Conservation (phyloP, 768 basidiomycete species). For the Clitopilus hobsonii region DNA sequence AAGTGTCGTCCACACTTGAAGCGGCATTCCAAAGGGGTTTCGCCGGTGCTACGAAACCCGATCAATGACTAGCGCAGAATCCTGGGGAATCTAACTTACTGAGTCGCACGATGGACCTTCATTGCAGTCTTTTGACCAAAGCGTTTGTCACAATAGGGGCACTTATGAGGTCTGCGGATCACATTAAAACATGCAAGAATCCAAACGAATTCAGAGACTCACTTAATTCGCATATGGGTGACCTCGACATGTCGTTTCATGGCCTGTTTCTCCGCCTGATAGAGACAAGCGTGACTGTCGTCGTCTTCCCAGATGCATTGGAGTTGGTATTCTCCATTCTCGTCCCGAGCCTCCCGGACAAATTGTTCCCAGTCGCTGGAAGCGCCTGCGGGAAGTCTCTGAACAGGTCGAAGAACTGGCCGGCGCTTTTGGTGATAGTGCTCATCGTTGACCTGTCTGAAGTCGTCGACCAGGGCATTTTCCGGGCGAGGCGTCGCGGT, state of each 20-base stretch:
- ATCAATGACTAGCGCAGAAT: background rate
- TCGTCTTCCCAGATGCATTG: background rate
- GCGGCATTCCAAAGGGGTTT: conserved; percentile 11
- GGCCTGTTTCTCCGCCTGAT: conserved; percentile 16
- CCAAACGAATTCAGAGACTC: background rate
- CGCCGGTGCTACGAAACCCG: conserved; percentile 13
- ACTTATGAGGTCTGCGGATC: background rate
- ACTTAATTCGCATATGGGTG: conserved; percentile 17
- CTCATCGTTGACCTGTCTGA: background rate
- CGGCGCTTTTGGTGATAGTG: background rate
- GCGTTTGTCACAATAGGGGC: background rate
- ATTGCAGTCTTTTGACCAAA: conserved; percentile 15
- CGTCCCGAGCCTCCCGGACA: background rate
- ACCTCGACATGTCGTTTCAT: conserved; percentile 20
- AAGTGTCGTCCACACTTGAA: conserved; percentile 12
- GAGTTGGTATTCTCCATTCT: background rate
- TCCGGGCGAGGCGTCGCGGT: too few relatives aligned
- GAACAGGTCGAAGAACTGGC: background rate
- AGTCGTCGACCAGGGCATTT: background rate
- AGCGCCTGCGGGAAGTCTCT: background rate
- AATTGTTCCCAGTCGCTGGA: background rate
- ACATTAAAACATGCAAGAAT: background rate
- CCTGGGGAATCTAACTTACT: conserved; percentile 7
- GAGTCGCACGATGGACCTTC: conserved; percentile 16
- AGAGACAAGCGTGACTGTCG: conserved; percentile 4